A percentile compares a stretch with the other conserved stretches of the same genome.
These are phyloP conservation scores for Peronospora destructor DNA, from an alignment of 352 stramenopile genomes.

Conservation along the genomic window DNA sequence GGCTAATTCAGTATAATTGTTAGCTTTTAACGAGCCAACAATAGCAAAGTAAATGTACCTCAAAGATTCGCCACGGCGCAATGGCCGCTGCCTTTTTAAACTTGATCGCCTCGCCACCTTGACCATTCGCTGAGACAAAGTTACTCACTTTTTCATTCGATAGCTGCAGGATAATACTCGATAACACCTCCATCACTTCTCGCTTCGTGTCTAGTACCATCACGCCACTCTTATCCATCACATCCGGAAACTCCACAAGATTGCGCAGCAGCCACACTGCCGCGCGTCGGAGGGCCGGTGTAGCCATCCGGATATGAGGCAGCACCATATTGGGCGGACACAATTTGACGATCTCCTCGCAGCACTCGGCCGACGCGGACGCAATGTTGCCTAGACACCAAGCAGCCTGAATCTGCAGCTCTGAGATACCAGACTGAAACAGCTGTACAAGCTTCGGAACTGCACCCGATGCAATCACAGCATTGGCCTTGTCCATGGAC, in stretches of 20 bases:
- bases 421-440: conserved; percentile 81
- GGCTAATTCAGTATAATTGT: conserved; percentile 3
- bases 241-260: conserved; percentile 77
- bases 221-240: conserved; percentile 47
- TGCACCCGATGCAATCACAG: conserved; percentile 65
- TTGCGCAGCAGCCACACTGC: conserved; percentile 79
- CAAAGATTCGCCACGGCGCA: conserved; percentile 79
- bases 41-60: conserved; percentile 34
- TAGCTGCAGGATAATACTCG: conserved; percentile 74
- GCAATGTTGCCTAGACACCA: conserved; percentile 86
- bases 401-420: conserved; percentile 82
- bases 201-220: conserved; percentile 49
- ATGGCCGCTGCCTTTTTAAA: conserved; percentile 57
- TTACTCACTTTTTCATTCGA: conserved; percentile 64
- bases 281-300: conserved; percentile 61
- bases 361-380: conserved; percentile 64
- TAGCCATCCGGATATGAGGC: conserved; percentile 82
- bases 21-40: conserved; percentile 5
- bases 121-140: conserved; percentile 46
- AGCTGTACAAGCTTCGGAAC: conserved; percentile 76
- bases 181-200: conserved; percentile 66
- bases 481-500: conserved; percentile 79
- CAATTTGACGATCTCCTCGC: conserved; percentile 60
- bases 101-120: conserved; percentile 36
- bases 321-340: conserved; percentile 67